These are phyloP conservation scores for Kodamaea nitidulidarum DNA, from an alignment of 805 yeast species.

Conservation along the genomic window DNA sequence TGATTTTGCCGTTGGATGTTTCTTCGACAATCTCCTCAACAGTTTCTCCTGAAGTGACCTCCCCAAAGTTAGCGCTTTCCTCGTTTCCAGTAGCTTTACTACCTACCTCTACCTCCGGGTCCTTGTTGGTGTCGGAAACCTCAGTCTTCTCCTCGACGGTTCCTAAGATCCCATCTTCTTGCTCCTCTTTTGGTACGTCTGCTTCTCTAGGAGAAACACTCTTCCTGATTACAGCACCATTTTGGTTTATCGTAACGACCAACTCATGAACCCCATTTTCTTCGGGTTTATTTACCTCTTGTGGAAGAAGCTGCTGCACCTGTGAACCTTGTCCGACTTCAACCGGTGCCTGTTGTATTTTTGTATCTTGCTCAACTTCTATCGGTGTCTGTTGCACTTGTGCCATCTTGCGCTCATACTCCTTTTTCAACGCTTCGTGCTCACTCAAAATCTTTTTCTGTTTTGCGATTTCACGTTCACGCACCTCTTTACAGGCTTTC, in stretches of 20 bases:
- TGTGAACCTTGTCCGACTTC: neutral
- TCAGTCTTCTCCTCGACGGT: neutral
- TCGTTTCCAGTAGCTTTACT: neutral
- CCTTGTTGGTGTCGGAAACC: too few relatives aligned
- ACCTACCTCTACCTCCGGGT: too few relatives aligned
- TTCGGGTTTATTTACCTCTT: too few relatives aligned
- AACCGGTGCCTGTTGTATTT: neutral
- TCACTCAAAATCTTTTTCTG: constrained; percentile 42
- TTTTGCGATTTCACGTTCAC: constrained; percentile 58
- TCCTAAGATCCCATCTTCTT: neutral
- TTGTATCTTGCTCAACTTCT: constrained; percentile 11
- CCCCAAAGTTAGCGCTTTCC: neutral
- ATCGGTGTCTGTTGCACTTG: neutral
- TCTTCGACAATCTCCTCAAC: neutral
- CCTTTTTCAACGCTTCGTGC: constrained; percentile 26
- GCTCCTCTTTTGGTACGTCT: neutral
- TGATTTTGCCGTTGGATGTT: neutral
- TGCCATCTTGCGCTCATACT: constrained; percentile 17
- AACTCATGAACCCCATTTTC: neutral
- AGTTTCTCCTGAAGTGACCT: neutral
- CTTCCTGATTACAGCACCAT: constrained; percentile 4
- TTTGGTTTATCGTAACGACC: constrained; percentile 2
- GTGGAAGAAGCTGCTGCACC: neutral
- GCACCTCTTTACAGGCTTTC: constrained; percentile 70
- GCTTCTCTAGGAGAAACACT: neutral